Evolutionary conservation across 176 grass and related monocot species (phyloP), one percentile per base, ranked within the genome.

Genomic region (Musa beccarii): DNA sequence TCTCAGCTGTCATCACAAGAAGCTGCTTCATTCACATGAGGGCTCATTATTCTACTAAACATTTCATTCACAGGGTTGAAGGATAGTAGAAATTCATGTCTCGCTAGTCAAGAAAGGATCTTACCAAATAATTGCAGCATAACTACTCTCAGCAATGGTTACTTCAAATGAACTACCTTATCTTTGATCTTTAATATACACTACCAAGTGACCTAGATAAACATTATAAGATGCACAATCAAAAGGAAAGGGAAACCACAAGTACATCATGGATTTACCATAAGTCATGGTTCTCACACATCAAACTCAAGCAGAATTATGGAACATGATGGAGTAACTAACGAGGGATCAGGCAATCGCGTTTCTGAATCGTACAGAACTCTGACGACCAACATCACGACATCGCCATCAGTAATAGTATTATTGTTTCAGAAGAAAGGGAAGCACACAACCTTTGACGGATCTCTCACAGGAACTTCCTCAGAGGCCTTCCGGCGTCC

Each of bases 401-500:
- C 17, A 70, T 51, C 51, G 23, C 57, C 69, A 54, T 73, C 34
- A 43, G 34, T 43, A 43, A 43, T 6, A 43, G 4, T 80, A 80
- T 80, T 73, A 8, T 16, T 50, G 19, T 2, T 28, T 13, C 52
- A 52, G 14, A 14, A 66, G 4, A 69, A 28, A 29, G 13, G 59
- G 11, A 63, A 77, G 19, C n/a, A 34, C 13, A 64, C 24, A 52
- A 19, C 56, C 56, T 19, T 25, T 29, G 15, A 63, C 43, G 17
- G 13, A 51, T 54, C 23, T 53, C 75, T 98, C 79, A 93, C 29
- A 98, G 78, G 78, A 98, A 98, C 69, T 94, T 98, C 90, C 90
- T 93, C 64, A 83, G 67, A 10, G 88, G 95, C 54, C 95, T 73
- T 1, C 88, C 84, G 0, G 88, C 90, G 49, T 94, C 95, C 88